Base-by-base conservation (phyloP, 352 stramenopile species). In the Pythium periplocum region DNA sequence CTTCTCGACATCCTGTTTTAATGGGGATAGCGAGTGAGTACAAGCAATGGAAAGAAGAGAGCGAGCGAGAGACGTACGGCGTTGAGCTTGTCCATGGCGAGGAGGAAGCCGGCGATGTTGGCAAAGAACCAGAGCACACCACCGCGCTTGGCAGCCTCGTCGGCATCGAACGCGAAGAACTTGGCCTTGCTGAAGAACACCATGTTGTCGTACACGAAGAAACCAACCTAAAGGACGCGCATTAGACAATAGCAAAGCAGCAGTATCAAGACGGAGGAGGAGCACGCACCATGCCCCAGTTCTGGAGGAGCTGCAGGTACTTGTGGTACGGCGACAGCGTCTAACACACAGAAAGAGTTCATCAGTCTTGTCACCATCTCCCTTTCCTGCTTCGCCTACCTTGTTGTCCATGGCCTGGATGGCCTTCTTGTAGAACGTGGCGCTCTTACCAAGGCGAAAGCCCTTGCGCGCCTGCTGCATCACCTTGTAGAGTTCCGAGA, bases 161-260 rank as follows among this genome's bases (percentile, higher is more conserved):
- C 71, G 4, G 79, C 73, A 53, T 95, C 66, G 45, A 93, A 73
- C 34, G 46, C 53, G 6, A 90, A 51, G 40, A 95, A 55, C 51
- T 92, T 91, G 55, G 75, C 73, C 48, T 89, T 90, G 74, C 78
- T 80, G 38, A 75, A 69, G 59, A 95, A 95, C n/a, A 69, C 82
- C 63, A 86, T 65, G 60, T 95, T 95, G 73, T 95, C 85, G 62
- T 87, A 89, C 39, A 93, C 49, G 48, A 93, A 93, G 73, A 91
- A 95, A 49, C 80, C 81, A 41, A 90, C 65, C 80, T 75, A 39
- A 33, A 8, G n/a, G 10, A 54, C 55, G 38, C 43, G 30, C 30
- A 53, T 47, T 34, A 30, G 9, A 12, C 38, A 42, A 9, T 44
- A 39, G 37, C 9, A 58, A 32, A 26, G 43, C 17, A 49, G n/a